Evolutionary conservation across 306 rosid species (phyloP).

Genomic region (Bauhinia variegata): DNA sequence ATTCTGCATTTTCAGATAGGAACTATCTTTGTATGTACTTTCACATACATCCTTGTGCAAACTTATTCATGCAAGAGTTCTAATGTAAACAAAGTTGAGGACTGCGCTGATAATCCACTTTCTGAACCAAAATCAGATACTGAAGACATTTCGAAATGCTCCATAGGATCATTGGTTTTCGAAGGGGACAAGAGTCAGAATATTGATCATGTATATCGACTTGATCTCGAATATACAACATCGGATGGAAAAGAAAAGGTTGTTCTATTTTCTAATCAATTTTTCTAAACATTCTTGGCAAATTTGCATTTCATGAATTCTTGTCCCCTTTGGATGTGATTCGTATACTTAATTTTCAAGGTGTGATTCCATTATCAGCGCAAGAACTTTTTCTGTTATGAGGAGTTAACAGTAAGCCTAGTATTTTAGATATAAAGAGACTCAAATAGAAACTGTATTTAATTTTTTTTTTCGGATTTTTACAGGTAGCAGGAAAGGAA

Average conservation of each 20-base stretch:
- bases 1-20: conserved; percentile 4
- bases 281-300: too few relatives aligned
- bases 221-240: too few relatives aligned
- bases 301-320: too few relatives aligned
- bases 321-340: too few relatives aligned
- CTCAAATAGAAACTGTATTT: neutral
- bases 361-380: neutral
- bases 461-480: too few relatives aligned
- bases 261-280: too few relatives aligned
- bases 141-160: neutral
- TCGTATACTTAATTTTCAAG: neutral
- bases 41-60: neutral
- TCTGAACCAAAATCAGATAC: neutral
- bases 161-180: neutral
- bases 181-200: too few relatives aligned
- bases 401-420: too few relatives aligned
- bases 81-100: neutral
- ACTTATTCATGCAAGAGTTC: neutral
- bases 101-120: neutral
- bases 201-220: too few relatives aligned
- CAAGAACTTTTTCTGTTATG: neutral
- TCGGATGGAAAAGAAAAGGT: too few relatives aligned
- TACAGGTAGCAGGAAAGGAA: conserved; percentile 26
- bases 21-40: neutral
- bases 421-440: too few relatives aligned